A percentile compares a stretch with the other conserved stretches of the same genome.
Conservation (phyloP, 2,329 filamentous ascomycete genomes). For the Exophiala dermatitidis region DNA sequence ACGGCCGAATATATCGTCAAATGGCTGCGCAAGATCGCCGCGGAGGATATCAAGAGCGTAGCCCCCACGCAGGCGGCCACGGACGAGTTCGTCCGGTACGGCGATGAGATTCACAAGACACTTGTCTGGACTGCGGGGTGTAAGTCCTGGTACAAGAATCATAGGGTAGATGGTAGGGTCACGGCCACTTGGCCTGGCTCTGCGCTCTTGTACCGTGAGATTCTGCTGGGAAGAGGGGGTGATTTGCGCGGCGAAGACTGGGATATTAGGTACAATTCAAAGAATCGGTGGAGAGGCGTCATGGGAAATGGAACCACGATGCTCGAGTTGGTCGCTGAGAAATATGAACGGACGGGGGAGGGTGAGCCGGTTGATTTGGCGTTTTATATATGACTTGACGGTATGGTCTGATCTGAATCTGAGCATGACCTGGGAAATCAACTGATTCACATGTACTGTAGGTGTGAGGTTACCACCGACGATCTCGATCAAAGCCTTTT, state of each 20-base stretch:
- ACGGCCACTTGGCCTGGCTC: slow-evolving; percentile 20
- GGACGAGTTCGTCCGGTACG: slow-evolving; percentile 32
- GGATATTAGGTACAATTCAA: slow-evolving; percentile 12
- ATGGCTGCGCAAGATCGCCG: slow-evolving; percentile 31
- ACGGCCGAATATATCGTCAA: slow-evolving; percentile 30
- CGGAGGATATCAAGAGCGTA: slow-evolving; percentile 31
- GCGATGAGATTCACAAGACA: slow-evolving; percentile 31
- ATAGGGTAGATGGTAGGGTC: slow-evolving; percentile 18
- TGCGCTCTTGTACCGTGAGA: slow-evolving; percentile 33
- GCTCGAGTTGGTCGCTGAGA: slow-evolving; percentile 30
- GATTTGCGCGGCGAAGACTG: slow-evolving; percentile 31
- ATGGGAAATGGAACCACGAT: slow-evolving; percentile 35
- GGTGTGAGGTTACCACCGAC: background rate
- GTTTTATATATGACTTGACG: slow-evolving; percentile 11
- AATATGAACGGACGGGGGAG: slow-evolving; percentile 6
- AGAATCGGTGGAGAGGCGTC: slow-evolving; percentile 28
- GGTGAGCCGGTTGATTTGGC: slow-evolving; percentile 18
- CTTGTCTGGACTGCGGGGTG: slow-evolving; percentile 26
- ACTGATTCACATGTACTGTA: background rate
- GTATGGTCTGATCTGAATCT: background rate
- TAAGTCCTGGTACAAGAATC: slow-evolving; percentile 22
- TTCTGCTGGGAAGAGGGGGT: slow-evolving; percentile 17
- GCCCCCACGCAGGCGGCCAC: slow-evolving; percentile 28
- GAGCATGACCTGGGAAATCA: background rate
- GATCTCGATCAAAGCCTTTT: background rate